Base-by-base conservation (phyloP, 768 basidiomycete genomes). In the Tylopilus sp. region DNA sequence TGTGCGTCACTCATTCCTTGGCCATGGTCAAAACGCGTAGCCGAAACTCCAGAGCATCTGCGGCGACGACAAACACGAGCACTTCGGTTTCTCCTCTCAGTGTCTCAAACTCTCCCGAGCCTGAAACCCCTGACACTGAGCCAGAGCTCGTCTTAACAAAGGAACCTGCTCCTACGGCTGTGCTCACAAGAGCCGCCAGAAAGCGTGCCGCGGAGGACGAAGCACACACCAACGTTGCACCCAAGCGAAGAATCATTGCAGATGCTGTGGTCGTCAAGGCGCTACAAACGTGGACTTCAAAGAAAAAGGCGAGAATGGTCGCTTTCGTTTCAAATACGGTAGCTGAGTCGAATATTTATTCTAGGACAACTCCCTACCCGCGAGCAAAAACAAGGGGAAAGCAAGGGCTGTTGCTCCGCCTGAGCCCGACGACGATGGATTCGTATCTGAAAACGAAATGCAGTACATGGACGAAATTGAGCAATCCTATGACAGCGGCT, bases 401-500 rank as follows among this genome's bases (percentile, higher is more conserved):
- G 59, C 47, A 49, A 67, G 63, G 61, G 52, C 45, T 15, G 44
- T 62, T 6, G 53, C 59, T 1, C 57, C 56, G n/a, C 62, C 69
- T 41, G 68, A 68, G 35, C 64, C 57, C 17, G 55, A 55, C 11
- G 55, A 61, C n/a, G 33, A 15, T 6, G 68, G 60, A 2, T 47
- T 51, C 7, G 30, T 63, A 21, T 61, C 70, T 33, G 71, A 77
- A 18, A 67, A 70, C 39, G 74, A 69, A 18, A 59, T 72, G 35
- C 75, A 75, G 35, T 74, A 71, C 52, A 69, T 71, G 42, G 75
- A 75, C 39, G 57, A 66, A 20, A 42, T 76, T 23, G 70, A 74
- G 11, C 83, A 85, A 51, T 81, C 78, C 17, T 77, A 77, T 26
- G 77, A 73, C 48, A 68, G 68, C 52, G 82, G 75, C 23, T 87